Evolutionary conservation across 2,329 filamentous ascomycete genomes (phyloP), one percentile per base, ranked within the genome.

Genomic region (Coniochaeta sp.): DNA sequence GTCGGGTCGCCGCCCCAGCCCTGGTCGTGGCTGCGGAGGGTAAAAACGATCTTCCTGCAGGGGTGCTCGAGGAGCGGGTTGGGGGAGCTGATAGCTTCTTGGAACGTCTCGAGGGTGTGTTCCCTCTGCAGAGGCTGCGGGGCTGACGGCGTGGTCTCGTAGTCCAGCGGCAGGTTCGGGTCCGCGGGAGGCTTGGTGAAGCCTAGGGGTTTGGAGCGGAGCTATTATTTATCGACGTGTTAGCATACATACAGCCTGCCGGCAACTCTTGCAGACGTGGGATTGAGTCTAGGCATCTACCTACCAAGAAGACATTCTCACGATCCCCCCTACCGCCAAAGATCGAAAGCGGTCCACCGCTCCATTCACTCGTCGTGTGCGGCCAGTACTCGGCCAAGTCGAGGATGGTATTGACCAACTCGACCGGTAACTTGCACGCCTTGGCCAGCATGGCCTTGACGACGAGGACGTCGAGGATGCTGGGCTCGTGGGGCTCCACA

Each of bases 311-410:
- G 6, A 45, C 24, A 27, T 48, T 22, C 7, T 47, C 50, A 18
- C 20, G 24, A 4, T 5, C 28, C 14, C 14, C 7, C 26, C 50
- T 31, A 12, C 50, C 50, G 22, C 42, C 42, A 14, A 9, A 28
- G 10, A 38, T 28, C 3, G 32, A 47, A 9, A 53, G 4, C 38
- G 38, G 38, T 3, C 38, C 38, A 3, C 46, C 27, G 16, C 26
- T 42, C 50, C n/a, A 38, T 20, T 20, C 45, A 6, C 13, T 31
- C 3, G 67, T 64, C 1, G 75, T 73, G 56, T 76, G 76, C 13
- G 75, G 75, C 82, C 82, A 86, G 63, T 85, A 85, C 63, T 84
- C 81, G 51, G 81, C 82, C 26, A 69, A 62, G 58, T 86, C 81
- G 51, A 85, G 64, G 45, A 86, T 73, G 45, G 64, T 61, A 58